phyloP scores from a whole-genome alignment of 2,329 filamentous ascomycete genomes.

The Fusarium ambrosium region DNA sequence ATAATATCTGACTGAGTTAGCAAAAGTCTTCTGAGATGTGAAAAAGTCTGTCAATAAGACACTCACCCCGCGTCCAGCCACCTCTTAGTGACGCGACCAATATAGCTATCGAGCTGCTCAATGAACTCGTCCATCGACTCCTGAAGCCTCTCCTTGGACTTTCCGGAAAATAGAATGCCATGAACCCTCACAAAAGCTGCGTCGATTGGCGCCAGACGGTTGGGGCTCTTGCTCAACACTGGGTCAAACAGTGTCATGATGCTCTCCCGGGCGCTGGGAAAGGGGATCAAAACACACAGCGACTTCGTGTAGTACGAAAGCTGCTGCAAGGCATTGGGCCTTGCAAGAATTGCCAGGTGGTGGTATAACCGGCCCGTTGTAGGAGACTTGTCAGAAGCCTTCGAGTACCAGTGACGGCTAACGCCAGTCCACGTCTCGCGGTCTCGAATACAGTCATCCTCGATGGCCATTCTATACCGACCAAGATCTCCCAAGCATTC shows the following conservation, averaged over 20 bases:
- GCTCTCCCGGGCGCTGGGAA: constrained; percentile 76
- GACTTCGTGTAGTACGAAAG: constrained; percentile 80
- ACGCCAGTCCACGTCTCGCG: constrained; percentile 87
- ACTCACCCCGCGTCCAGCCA: constrained; percentile 65
- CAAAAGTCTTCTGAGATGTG: not conserved
- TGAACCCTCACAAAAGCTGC: constrained; percentile 73
- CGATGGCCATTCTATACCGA: constrained; percentile 89
- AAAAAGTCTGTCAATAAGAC: constrained; percentile 6
- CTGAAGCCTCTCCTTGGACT: constrained; percentile 61
- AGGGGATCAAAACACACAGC: constrained; percentile 76
- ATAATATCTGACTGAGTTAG: constrained; percentile 47
- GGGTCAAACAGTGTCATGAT: constrained; percentile 78
- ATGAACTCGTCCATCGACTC: constrained; percentile 64
- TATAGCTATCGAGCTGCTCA: constrained; percentile 67
- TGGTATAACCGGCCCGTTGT: constrained; percentile 86
- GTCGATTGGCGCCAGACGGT: constrained; percentile 61
- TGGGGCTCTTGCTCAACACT: constrained; percentile 57
- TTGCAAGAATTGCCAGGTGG: constrained; percentile 84
- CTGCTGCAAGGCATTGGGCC: constrained; percentile 78
- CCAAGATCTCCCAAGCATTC: constrained; percentile 91
- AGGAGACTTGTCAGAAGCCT: constrained; percentile 82
- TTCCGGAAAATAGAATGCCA: constrained; percentile 72
- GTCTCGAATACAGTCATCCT: constrained; percentile 82
- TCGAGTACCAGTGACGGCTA: constrained; percentile 85
- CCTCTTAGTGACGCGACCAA: constrained; percentile 63